These are phyloP conservation scores for Leccinum subgranulosum DNA, from an alignment of 768 basidiomycete species.

Conservation along the genomic window DNA sequence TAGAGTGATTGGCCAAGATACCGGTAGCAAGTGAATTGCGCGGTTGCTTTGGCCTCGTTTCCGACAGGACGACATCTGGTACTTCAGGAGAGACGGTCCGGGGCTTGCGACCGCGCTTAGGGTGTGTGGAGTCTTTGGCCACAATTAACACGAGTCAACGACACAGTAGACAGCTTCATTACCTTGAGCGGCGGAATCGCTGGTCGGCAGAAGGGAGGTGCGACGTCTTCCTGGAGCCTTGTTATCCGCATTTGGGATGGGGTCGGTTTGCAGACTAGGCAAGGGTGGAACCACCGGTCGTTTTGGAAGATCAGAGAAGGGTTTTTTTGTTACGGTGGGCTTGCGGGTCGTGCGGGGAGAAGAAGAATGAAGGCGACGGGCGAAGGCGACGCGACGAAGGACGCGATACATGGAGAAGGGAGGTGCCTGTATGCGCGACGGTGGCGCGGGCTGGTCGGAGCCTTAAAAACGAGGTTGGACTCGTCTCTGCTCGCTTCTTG, in stretches of 20 bases:
- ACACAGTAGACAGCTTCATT: background rate
- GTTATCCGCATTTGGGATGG: background rate
- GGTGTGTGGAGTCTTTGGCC: background rate
- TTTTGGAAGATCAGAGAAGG: constrained; percentile 56
- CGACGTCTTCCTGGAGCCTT: background rate
- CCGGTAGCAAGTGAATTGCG: constrained; percentile 60
- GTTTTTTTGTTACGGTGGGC: constrained; percentile 45
- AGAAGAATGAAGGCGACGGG: constrained; percentile 12
- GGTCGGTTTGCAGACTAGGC: background rate
- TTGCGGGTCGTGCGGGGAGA: background rate
- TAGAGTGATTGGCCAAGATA: constrained; percentile 66
- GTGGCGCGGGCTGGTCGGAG: constrained; percentile 33
- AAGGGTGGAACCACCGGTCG: constrained; percentile 16
- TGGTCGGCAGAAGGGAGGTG: background rate
- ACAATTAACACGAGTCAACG: background rate
- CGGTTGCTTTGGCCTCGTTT: constrained; percentile 24
- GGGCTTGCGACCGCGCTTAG: constrained; percentile 20
- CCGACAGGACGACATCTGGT: background rate
- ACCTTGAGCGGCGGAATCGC: constrained; percentile 6
- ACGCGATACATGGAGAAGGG: constrained; percentile 1
- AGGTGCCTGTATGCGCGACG: constrained; percentile 27
- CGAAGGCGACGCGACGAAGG: constrained; percentile 11
- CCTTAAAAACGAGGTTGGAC: constrained; percentile 33
- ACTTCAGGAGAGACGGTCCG: background rate
- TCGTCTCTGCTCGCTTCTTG: constrained; percentile 30